Conservation (phyloP, 306 rosid genomes). For the Herpetospermum pedunculosum region DNA sequence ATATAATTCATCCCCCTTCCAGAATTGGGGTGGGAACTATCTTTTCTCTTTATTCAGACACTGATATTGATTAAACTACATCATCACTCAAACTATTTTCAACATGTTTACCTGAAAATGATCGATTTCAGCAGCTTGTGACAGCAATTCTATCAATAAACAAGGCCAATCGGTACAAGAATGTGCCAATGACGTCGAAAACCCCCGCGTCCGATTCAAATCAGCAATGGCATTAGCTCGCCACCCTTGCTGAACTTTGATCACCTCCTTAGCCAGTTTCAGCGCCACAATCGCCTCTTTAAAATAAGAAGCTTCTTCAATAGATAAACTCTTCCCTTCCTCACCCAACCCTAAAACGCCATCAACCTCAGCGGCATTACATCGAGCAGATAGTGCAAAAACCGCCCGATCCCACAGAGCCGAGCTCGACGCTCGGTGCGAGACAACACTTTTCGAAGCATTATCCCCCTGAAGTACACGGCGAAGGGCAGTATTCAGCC, state of each 20-base stretch:
- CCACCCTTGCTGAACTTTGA: constrained; percentile 53
- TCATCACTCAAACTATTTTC: background rate
- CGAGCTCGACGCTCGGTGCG: constrained; percentile 24
- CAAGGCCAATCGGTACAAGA: constrained; percentile 87
- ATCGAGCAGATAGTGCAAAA: constrained; percentile 32
- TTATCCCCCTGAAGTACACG: constrained; percentile 20
- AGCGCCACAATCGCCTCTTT: constrained; percentile 61
- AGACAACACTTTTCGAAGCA: constrained; percentile 18
- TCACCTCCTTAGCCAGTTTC: constrained; percentile 68
- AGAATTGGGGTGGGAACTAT: background rate
- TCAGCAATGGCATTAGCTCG: constrained; percentile 60
- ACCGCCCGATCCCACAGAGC: constrained; percentile 77
- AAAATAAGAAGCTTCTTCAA: constrained; percentile 63
- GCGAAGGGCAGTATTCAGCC: constrained; percentile 38
- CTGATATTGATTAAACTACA: background rate
- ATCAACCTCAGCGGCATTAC: constrained; percentile 40
- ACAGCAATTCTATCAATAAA: constrained; percentile 69
- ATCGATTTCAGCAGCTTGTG: constrained; percentile 79
- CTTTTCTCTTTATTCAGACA: background rate
- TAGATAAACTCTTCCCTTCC: constrained; percentile 29
- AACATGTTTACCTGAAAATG: constrained; percentile 64
- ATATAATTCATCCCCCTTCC: background rate
- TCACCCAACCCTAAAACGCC: constrained; percentile 35
- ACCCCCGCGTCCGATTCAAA: constrained; percentile 41
- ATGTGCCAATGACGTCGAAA: constrained; percentile 66